phyloP scores from a whole-genome alignment of 2,329 filamentous ascomycete genomes.

The Arthroderma sp. region DNA sequence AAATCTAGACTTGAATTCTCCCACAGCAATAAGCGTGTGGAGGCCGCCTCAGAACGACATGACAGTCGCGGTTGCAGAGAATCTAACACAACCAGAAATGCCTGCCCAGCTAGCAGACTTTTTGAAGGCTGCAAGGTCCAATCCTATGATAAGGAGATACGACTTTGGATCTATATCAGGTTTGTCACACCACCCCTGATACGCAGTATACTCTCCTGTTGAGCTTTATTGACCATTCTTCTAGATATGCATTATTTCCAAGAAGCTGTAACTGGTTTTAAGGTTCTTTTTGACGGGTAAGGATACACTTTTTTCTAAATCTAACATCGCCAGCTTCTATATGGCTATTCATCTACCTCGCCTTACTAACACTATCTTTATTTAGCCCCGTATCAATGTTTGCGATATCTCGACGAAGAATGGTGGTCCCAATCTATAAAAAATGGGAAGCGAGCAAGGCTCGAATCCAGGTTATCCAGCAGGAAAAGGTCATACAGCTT shows the following conservation, averaged over 20 bases:
- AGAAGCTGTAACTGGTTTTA: constrained; percentile 63
- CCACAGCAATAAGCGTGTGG: constrained; percentile 51
- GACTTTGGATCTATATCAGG: constrained; percentile 47
- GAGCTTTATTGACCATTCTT: constrained; percentile 7
- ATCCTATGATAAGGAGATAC: constrained; percentile 57
- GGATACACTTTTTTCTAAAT: constrained; percentile 1
- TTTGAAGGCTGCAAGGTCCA: constrained; percentile 43
- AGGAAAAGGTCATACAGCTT: constrained; percentile 63
- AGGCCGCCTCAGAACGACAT: constrained; percentile 65
- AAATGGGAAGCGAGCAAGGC: constrained; percentile 79
- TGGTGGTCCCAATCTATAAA: constrained; percentile 88
- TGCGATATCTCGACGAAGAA: constrained; percentile 68
- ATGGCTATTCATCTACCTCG: too few relatives aligned
- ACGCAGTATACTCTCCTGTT: background rate
- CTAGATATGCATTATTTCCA: constrained; percentile 66
- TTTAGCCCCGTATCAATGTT: constrained; percentile 54
- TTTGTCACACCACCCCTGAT: constrained; percentile 10
- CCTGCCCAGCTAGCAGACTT: constrained; percentile 51
- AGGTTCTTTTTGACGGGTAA: constrained; percentile 56
- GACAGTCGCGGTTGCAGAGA: constrained; percentile 60
- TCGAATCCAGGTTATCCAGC: constrained; percentile 65
- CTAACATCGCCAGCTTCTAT: background rate
- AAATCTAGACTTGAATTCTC: constrained; percentile 49
- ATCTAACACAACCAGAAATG: constrained; percentile 48
- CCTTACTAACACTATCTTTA: background rate